A percentile compares a stretch with the other conserved stretches of the same genome.
These are phyloP conservation scores for Cystobasidium sp. DNA, from an alignment of 1,284 basidiomycete genomes.

Conservation along the genomic window DNA sequence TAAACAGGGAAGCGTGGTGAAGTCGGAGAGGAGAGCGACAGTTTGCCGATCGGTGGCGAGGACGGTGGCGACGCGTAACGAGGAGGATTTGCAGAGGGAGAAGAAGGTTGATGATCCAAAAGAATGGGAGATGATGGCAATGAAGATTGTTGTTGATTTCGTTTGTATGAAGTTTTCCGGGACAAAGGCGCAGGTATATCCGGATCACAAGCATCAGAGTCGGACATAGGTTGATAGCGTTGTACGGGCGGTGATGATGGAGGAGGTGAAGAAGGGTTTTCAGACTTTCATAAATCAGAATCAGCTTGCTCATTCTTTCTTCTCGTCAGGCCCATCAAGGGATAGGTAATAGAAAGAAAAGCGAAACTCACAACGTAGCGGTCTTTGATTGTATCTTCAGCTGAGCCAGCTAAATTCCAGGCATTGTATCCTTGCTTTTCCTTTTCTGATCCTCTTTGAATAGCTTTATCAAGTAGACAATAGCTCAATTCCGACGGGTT, in stretches of 20 bases:
- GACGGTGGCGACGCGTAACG: conserved; percentile 1
- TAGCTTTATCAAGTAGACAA: conserved; percentile 26
- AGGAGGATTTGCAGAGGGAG: background rate
- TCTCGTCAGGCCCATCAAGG: background rate
- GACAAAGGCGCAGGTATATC: background rate
- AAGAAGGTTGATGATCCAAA: background rate
- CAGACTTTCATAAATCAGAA: conserved; percentile 38
- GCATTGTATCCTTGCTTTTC: conserved; percentile 25
- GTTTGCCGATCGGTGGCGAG: conserved; percentile 35
- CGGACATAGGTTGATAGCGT: background rate
- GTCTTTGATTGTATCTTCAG: conserved; percentile 23
- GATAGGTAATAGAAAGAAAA: background rate
- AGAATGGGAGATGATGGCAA: background rate
- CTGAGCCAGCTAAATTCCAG: conserved; percentile 29
- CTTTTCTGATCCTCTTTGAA: conserved; percentile 21
- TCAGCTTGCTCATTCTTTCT: conserved; percentile 29
- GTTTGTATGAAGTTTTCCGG: background rate
- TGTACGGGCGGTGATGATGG: background rate
- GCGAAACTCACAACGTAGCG: conserved; percentile 32
- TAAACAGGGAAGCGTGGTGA: background rate
- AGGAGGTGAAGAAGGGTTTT: background rate
- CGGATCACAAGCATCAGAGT: background rate
- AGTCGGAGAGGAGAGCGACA: conserved; percentile 17
- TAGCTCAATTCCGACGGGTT: conserved; percentile 9
- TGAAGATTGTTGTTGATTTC: background rate